phyloP scores from a whole-genome alignment of 768 basidiomycete species.

The Lactarius psammicola region DNA sequence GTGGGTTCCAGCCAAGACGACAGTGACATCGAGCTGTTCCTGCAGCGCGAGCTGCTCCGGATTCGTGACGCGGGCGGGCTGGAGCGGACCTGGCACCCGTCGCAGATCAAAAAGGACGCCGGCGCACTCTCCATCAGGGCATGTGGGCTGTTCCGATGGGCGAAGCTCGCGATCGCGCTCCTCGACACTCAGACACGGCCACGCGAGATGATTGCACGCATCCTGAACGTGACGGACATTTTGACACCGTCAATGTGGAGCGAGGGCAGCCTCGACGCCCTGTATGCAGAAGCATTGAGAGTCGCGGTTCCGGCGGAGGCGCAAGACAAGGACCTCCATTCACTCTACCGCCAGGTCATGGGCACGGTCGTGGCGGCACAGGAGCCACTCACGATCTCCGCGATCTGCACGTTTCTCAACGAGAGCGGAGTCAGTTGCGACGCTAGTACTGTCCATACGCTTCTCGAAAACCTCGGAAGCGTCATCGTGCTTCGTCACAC shows the following conservation, averaged over 20 bases:
- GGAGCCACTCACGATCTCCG: conserved; percentile 20
- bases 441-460: not conserved
- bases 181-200: conserved; percentile 12
- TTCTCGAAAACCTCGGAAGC: conserved; percentile 22
- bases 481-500: conserved; percentile 11
- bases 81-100: not conserved
- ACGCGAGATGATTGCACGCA: conserved; percentile 15
- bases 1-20: conserved; percentile 13
- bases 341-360: conserved; percentile 17
- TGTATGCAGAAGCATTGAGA: conserved; percentile 16
- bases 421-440: not conserved
- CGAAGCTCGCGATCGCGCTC: conserved; percentile 19
- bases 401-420: conserved; percentile 12
- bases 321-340: conserved; percentile 4
- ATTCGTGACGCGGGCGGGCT: conserved; percentile 5
- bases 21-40: conserved; percentile 19
- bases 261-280: conserved; percentile 17
- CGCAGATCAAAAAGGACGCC: conserved; percentile 17
- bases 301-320: conserved; percentile 12
- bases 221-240: conserved; percentile 3
- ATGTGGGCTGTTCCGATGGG: conserved; percentile 29
- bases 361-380: conserved; percentile 18
- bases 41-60: conserved; percentile 13
- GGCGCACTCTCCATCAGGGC: conserved; percentile 16
- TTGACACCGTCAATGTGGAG: too few species aligned